Percentiles rank a stretch among this genome's conserved stretches.
phyloP scores from a whole-genome alignment of 768 basidiomycete genomes.

The Hortiboletus flavorubellus region DNA sequence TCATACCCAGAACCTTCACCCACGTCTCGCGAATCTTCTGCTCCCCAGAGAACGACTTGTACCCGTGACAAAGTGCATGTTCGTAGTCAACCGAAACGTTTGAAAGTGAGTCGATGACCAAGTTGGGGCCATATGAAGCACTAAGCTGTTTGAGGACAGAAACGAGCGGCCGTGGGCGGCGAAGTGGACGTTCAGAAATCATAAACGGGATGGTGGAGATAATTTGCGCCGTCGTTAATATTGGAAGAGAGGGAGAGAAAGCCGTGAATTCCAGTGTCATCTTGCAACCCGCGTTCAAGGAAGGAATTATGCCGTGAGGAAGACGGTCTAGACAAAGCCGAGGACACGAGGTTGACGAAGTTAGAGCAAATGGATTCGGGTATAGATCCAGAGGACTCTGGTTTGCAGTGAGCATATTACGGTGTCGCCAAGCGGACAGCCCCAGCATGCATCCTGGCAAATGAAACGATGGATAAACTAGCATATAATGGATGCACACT shows the following conservation, averaged over 20 bases:
- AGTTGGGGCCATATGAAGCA: constrained; percentile 18
- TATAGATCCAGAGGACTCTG: constrained; percentile 11
- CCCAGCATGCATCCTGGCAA: neutral
- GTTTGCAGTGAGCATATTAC: neutral
- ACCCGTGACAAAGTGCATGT: constrained; percentile 6
- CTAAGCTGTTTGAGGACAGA: constrained; percentile 37
- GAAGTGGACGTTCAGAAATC: constrained; percentile 29
- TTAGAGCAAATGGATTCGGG: constrained; percentile 4
- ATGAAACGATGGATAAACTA: neutral
- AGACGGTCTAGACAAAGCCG: constrained; percentile 24
- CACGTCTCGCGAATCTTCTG: constrained; percentile 12
- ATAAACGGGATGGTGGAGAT: constrained; percentile 45
- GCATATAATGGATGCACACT: neutral
- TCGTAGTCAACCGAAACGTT: constrained; percentile 40
- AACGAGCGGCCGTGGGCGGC: constrained; percentile 37
- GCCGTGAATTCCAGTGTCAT: constrained; percentile 37
- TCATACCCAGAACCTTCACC: constrained; percentile 26
- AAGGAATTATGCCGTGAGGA: constrained; percentile 10
- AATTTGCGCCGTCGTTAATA: constrained; percentile 37
- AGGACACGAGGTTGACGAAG: constrained; percentile 4
- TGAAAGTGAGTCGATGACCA: constrained; percentile 34
- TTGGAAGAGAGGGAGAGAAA: constrained; percentile 34
- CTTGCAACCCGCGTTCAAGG: constrained; percentile 17
- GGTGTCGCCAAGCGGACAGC: neutral
- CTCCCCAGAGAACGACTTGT: constrained; percentile 8